These are phyloP conservation scores for Pseudovirgaria hyperparasitica DNA, from an alignment of 2,329 filamentous ascomycete genomes.

Conservation along the genomic window DNA sequence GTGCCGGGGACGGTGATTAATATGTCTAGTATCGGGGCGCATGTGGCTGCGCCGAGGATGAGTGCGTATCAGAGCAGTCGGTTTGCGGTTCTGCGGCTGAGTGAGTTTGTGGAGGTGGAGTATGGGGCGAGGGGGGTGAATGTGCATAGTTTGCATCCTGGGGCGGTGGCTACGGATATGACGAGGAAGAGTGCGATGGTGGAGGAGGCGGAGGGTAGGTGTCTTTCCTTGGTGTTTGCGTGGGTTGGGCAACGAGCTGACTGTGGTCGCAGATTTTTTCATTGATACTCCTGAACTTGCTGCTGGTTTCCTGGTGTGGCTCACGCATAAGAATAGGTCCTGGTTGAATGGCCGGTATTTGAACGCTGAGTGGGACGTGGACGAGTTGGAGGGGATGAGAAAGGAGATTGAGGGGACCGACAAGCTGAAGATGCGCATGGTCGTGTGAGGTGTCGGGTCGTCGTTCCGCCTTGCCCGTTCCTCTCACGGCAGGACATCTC, in stretches of 20 bases:
- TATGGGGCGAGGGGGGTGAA: slow-evolving; percentile 13
- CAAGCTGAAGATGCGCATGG: slow-evolving; percentile 9
- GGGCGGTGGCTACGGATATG: slow-evolving; percentile 14
- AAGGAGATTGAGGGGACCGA: slow-evolving; percentile 12
- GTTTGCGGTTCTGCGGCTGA: slow-evolving; percentile 36
- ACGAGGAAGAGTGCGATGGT: neutral
- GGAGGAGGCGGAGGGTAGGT: neutral
- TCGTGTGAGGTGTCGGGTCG: slow-evolving; percentile 6
- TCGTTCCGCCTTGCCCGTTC: too few relatives aligned
- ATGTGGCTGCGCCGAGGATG: slow-evolving; percentile 2
- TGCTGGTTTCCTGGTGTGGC: slow-evolving; percentile 6
- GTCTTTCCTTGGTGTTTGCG: slow-evolving; percentile 2
- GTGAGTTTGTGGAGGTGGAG: slow-evolving; percentile 36
- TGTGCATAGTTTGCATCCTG: slow-evolving; percentile 15
- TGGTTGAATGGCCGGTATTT: slow-evolving; percentile 2
- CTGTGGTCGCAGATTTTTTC: slow-evolving; percentile 1
- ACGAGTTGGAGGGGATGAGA: slow-evolving; percentile 9
- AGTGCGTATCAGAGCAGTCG: slow-evolving; percentile 36
- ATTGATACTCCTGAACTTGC: slow-evolving; percentile 8
- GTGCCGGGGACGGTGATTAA: slow-evolving; percentile 27
- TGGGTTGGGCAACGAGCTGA: neutral
- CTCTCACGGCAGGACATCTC: too few relatives aligned
- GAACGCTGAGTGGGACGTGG: slow-evolving; percentile 10
- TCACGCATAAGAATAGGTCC: slow-evolving; percentile 1
- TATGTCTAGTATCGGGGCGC: slow-evolving; percentile 32